Conservation (phyloP, 2,329 filamentous ascomycete species). For the Epichloe festucae region DNA sequence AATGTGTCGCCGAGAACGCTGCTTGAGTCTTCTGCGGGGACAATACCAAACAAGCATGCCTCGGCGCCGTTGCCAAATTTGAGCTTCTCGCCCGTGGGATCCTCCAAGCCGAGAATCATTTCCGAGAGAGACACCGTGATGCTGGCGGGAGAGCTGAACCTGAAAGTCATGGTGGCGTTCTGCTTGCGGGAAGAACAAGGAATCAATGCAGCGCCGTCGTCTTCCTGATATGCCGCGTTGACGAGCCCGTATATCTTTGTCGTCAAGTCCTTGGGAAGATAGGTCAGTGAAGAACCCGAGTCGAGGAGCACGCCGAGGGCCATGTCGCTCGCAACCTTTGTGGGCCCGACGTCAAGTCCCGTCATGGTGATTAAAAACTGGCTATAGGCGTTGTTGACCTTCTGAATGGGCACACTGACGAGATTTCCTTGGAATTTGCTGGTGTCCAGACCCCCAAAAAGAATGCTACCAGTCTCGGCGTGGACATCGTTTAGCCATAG, state of each 20-base stretch:
- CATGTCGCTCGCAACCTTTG: slow-evolving; percentile 30
- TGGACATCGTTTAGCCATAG: slow-evolving; percentile 64
- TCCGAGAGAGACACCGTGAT: slow-evolving; percentile 47
- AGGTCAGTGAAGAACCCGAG: slow-evolving; percentile 54
- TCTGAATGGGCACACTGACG: slow-evolving; percentile 53
- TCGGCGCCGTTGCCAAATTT: slow-evolving; percentile 38
- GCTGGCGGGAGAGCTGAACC: slow-evolving; percentile 34
- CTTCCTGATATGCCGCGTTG: slow-evolving; percentile 42
- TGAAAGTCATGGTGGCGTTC: slow-evolving; percentile 32
- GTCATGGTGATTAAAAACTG: slow-evolving; percentile 62
- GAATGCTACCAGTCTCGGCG: slow-evolving; percentile 49
- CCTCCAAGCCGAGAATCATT: slow-evolving; percentile 41
- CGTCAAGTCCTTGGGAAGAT: slow-evolving; percentile 46
- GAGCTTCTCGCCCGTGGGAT: slow-evolving; percentile 32
- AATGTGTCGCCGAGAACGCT: slow-evolving; percentile 63
- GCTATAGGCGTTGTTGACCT: slow-evolving; percentile 33
- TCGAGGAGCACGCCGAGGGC: slow-evolving; percentile 56
- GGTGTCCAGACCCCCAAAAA: slow-evolving; percentile 65
- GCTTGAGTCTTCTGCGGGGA: slow-evolving; percentile 40
- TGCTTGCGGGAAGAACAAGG: slow-evolving; percentile 38
- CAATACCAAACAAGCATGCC: slow-evolving; percentile 56
- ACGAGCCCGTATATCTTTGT: slow-evolving; percentile 44
- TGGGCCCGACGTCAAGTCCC: slow-evolving; percentile 32
- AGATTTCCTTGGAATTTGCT: slow-evolving; percentile 50
- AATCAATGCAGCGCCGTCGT: slow-evolving; percentile 45